Evolutionary conservation across 306 rosid genomes (phyloP), one percentile per base, ranked within the genome.

Genomic region (Fagus sylvatica): DNA sequence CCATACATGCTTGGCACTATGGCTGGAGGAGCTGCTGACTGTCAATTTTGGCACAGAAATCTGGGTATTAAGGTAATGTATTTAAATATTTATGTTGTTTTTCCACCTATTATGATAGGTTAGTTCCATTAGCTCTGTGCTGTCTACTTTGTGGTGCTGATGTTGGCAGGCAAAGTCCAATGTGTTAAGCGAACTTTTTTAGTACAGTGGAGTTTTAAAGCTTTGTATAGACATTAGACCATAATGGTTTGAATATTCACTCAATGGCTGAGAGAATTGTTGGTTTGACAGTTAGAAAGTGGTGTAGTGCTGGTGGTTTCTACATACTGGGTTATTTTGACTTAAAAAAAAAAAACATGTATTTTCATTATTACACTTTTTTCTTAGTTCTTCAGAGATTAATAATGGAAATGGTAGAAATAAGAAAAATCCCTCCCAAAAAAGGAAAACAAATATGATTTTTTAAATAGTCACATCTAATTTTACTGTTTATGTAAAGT

Each of bases 11-110:
- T 88, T 33, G 91, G 91, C 2, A 88, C 91, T 5, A 83, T 88
- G 89, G 91, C 91, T 32, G 91, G 91, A 57, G 91, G 91, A 76
- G 91, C 91, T 71, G 91, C 91, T 56, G 91, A 88, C 73, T 88
- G 91, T 66, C 91, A 88, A 34, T 88, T 88, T 76, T 88, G 91
- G 91, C 91, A 88, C 70, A 83, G 91, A 76, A 88, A 88, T 85
- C 89, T 88, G 28, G 91, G 91, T 42, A 76, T 88, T 71, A 88
- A 88, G 51, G 51, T 46, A 46, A 46, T 10, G 1, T 10, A 46
- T 0, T 10, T 8, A 46, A 46, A 46, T 10, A 4, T 53, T 3
- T 13, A 13, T 37, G 42, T 41, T 64, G 1, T 37, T 17, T 72
- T 42, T 5, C 42, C 13, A 33, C 4, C 15, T 0, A 3, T 49